Evolutionary conservation across 78 protist genomes (phyloP).

Genomic region (Dictyostelium intermedium): DNA sequence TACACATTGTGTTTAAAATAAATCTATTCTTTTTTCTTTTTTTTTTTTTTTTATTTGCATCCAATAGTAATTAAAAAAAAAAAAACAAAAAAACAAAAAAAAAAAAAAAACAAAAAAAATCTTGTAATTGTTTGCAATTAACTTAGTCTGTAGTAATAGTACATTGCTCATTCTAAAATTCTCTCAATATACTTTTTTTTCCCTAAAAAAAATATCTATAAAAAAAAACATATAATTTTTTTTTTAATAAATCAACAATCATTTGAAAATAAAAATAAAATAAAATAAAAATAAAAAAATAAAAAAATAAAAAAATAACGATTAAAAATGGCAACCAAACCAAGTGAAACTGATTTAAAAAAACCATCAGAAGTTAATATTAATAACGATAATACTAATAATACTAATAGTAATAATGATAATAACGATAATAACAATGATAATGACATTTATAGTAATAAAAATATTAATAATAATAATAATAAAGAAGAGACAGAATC

Average conservation of each 20-base stretch:
- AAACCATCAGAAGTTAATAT: neutral
- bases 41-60: neutral
- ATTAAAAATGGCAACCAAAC: neutral
- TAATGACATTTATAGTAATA: neutral
- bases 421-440: neutral
- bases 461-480: neutral
- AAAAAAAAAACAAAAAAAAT: neutral
- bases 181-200: neutral
- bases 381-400: neutral
- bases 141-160: neutral
- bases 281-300: neutral
- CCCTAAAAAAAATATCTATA: neutral
- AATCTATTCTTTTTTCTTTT: neutral
- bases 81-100: neutral
- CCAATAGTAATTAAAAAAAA: neutral
- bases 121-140: neutral
- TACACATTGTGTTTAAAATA: too few relatives aligned
- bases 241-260: neutral
- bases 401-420: neutral
- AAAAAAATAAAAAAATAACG: neutral
- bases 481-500: neutral
- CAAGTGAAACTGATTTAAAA: neutral
- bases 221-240: neutral
- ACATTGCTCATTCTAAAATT: neutral
- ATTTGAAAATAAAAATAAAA: neutral